A percentile compares a stretch with the other conserved stretches of the same genome.
Evolutionary conservation across 441 rosid genomes (phyloP).

Genomic region (Lagerstroemia fauriei): DNA sequence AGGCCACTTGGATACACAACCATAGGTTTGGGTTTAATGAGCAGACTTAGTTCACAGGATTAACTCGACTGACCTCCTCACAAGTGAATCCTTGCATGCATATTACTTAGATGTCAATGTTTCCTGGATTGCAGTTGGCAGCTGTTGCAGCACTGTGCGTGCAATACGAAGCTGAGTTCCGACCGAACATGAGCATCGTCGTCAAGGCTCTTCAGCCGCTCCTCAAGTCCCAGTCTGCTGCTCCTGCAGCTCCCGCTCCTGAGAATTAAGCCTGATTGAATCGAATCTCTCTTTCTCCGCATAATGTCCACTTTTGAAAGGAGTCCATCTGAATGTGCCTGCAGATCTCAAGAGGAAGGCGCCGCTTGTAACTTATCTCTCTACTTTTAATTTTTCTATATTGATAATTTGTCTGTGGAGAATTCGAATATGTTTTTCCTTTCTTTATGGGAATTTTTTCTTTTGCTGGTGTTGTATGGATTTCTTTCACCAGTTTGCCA

Average conservation of each 20-base stretch:
- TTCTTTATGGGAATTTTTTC: not conserved
- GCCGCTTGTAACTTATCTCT: not conserved
- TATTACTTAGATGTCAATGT: not conserved
- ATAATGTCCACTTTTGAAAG: not conserved
- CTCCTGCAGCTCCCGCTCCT: constrained; percentile 12
- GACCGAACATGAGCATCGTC: constrained; percentile 19
- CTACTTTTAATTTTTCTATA: no score
- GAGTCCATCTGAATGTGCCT: not conserved
- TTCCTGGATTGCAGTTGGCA: constrained; percentile 6
- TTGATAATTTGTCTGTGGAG: not conserved
- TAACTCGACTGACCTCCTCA: not conserved
- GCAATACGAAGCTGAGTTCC: constrained; percentile 17
- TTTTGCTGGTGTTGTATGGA: not conserved
- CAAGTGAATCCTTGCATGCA: not conserved
- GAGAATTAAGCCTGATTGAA: not conserved
- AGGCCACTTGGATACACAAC: not conserved
- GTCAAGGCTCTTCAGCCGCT: constrained; percentile 22
- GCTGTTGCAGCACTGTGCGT: constrained; percentile 22
- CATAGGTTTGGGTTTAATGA: not conserved
- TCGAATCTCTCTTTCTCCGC: not conserved
- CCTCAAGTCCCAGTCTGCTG: constrained; percentile 11
- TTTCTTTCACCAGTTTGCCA: not conserved
- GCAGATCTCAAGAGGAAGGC: not conserved
- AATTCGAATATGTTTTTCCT: no score
- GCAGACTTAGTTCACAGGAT: not conserved